A percentile compares a stretch with the other conserved stretches of the same genome.
phyloP scores from a whole-genome alignment of 805 yeast species.

The Debaryomyces hansenii region DNA sequence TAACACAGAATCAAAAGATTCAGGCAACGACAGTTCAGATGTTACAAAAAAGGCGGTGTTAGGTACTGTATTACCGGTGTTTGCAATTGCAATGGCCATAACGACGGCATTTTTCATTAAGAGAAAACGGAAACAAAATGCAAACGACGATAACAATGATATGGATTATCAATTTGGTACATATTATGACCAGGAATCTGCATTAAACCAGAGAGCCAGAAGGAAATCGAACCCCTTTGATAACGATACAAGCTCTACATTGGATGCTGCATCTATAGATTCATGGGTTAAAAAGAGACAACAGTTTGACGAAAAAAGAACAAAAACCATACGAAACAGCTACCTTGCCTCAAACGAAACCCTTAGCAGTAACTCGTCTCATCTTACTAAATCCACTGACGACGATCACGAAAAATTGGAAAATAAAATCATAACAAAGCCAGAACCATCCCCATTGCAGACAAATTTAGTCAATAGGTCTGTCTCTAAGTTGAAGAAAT shows the following conservation, averaged over 20 bases:
- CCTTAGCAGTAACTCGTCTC: constrained; percentile 7
- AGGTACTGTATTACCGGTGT: constrained; percentile 39
- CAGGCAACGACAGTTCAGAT: background rate
- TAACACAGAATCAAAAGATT: constrained; percentile 5
- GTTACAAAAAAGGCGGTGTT: constrained; percentile 29
- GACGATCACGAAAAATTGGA: background rate
- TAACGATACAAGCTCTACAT: constrained; percentile 35
- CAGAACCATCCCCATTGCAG: constrained; percentile 1
- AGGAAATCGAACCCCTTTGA: constrained; percentile 3
- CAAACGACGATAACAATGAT: constrained; percentile 20
- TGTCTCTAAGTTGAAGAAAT: constrained; percentile 20
- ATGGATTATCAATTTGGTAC: constrained; percentile 32
- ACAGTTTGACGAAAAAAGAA: constrained; percentile 35
- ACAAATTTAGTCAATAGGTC: constrained; percentile 9
- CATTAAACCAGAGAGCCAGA: constrained; percentile 5
- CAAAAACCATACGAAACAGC: constrained; percentile 18
- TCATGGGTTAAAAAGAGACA: constrained; percentile 55
- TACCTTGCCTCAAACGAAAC: constrained; percentile 33
- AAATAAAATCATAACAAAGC: background rate
- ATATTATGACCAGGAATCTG: constrained; percentile 21
- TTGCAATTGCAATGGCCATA: constrained; percentile 18
- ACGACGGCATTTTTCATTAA: constrained; percentile 14
- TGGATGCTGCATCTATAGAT: constrained; percentile 49
- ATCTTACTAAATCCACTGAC: background rate
- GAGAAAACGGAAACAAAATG: constrained; percentile 17